phyloP scores from a whole-genome alignment of 2,329 filamentous ascomycete genomes.

The Fusarium gaditjirri region DNA sequence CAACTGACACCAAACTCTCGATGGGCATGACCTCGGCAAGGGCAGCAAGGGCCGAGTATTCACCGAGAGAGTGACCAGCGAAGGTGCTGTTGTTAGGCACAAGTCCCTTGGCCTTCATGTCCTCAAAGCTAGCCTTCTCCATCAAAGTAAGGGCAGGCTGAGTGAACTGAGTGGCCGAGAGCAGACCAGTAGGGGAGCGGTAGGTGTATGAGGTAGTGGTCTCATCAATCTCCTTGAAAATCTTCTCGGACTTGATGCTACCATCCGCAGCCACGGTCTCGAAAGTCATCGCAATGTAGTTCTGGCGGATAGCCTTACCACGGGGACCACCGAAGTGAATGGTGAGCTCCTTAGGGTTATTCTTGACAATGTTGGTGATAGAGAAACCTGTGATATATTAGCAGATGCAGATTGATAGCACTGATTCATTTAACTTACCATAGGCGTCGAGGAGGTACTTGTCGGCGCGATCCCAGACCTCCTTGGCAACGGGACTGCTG shows the following conservation, averaged over 20 bases:
- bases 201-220: constrained; percentile 96
- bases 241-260: constrained; percentile 96
- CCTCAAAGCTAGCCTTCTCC: constrained; percentile 99
- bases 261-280: constrained; percentile 96
- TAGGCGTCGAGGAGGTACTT: constrained; percentile 99
- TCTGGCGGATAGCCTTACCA: constrained; percentile 96
- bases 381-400: constrained; percentile 74
- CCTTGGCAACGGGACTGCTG: constrained; percentile 92
- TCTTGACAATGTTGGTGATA: constrained; percentile 98
- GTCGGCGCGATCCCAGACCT: constrained; percentile 97
- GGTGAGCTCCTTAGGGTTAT: constrained; percentile 98
- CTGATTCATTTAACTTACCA: constrained; percentile 65
- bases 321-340: constrained; percentile 97
- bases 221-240: constrained; percentile 98
- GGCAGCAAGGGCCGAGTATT: constrained; percentile 96
- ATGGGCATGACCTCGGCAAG: constrained; percentile 99
- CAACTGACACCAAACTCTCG: constrained; percentile 95
- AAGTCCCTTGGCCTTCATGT: constrained; percentile 97
- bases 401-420: background rate
- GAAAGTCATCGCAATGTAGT: constrained; percentile 99
- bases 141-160: constrained; percentile 97
- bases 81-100: constrained; percentile 97
- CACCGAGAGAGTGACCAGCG: constrained; percentile 95
- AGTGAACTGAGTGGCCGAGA: constrained; percentile 98
- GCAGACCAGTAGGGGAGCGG: constrained; percentile 89